Base-by-base conservation (phyloP, 192 early-diverging fungal species). In the Rhizophagus sp. region DNA sequence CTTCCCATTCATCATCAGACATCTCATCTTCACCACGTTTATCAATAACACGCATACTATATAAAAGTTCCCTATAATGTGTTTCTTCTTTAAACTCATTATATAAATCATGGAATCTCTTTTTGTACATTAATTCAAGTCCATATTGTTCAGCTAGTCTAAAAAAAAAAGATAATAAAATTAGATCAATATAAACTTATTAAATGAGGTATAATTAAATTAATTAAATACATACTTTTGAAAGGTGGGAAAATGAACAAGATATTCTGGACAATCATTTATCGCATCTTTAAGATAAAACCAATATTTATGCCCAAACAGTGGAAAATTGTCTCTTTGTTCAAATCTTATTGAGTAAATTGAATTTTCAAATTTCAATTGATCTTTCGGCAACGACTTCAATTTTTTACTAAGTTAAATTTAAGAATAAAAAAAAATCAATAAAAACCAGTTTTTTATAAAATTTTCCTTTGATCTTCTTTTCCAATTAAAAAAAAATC, bases 281-380 rank as follows among this genome's bases (percentile, higher is more conserved):
- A 99, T 95, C 0, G 98, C 98, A 84, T 99, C 97, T 44, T 91
- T 92, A 19, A 98, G 88, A 73, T 96, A 90, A 84, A 99, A 99
- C 87, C 88, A 88, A 81, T 98, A 98, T 41, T 94, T 92, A 80
- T 91, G 88, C 7, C 96, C 97, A 83, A 94, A 98, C 5, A 82
- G 75, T 22, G 89, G 86, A 62, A 93, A 91, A 0, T 83, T 79
- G 1, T 91, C 85, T 50, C 88, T 87, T 24, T 90, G 82, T n/a
- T 93, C 94, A 87, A 98, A 98, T 66, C 86, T 82, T 11, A 99
- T 93, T n/a, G 80, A 85, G 83, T 99, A 97, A 47, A 98, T 93
- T 24, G 87, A 84, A 82, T 99, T 99, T 22, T 96, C 96, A 85
- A 97, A 98, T 17, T 83, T 69, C 13, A 89, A 80, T n/a, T 81